Evolutionary conservation across 371 early-diverging fungal species (phyloP).

Genomic region (Mortierella sp.): DNA sequence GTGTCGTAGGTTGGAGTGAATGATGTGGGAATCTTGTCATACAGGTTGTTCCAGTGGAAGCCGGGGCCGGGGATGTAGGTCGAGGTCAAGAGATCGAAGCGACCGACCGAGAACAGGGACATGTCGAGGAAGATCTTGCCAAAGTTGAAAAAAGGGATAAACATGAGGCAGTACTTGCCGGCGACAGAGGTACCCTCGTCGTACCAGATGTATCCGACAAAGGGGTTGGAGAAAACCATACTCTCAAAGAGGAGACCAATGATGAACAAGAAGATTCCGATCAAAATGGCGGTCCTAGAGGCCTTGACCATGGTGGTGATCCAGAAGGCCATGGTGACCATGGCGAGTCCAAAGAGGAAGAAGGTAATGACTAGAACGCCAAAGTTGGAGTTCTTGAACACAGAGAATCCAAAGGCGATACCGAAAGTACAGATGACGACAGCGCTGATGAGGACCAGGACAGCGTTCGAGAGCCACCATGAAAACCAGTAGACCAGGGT

Average conservation of each 20-base stretch:
- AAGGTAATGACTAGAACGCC: constrained; percentile 68
- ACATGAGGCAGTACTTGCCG: constrained; percentile 58
- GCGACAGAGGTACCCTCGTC: constrained; percentile 57
- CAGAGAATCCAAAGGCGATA: constrained; percentile 68
- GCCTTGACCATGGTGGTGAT: constrained; percentile 72
- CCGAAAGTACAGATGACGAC: constrained; percentile 71
- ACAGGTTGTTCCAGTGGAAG: constrained; percentile 69
- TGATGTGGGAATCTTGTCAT: constrained; percentile 60
- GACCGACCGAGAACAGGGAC: constrained; percentile 70
- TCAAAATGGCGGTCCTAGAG: constrained; percentile 61
- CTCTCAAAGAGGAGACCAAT: constrained; percentile 79
- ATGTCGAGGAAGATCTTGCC: constrained; percentile 79
- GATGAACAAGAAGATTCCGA: constrained; percentile 80
- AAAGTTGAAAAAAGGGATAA: constrained; percentile 83
- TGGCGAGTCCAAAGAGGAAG: constrained; percentile 77
- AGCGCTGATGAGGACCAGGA: constrained; percentile 69
- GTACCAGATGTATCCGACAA: constrained; percentile 79
- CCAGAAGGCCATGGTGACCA: constrained; percentile 78
- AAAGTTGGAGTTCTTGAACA: constrained; percentile 72
- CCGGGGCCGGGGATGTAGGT: constrained; percentile 73
- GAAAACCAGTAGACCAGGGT: constrained; percentile 73
- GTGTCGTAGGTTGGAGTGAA: constrained; percentile 63
- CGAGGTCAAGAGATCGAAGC: constrained; percentile 67
- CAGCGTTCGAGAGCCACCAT: constrained; percentile 67
- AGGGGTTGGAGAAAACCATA: constrained; percentile 70